phyloP scores from a whole-genome alignment of 768 basidiomycete genomes.

The Lentinula boryana region DNA sequence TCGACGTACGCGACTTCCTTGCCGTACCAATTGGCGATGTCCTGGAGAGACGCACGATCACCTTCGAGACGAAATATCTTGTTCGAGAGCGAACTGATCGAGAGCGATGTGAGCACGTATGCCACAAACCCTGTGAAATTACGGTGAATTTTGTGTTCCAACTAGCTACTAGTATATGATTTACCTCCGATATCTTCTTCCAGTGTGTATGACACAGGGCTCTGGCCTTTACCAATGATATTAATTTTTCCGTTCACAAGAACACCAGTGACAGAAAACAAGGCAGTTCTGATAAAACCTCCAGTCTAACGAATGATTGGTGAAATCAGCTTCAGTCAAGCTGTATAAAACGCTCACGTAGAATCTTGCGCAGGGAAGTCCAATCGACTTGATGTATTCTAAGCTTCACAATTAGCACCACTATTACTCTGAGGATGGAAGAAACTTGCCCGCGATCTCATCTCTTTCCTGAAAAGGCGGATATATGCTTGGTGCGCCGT shows the following conservation, averaged over 20 bases:
- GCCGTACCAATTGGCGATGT: slow-evolving; percentile 18
- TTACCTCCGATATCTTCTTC: slow-evolving; percentile 27
- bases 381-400: slow-evolving; percentile 23
- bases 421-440: neutral
- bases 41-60: slow-evolving; percentile 20
- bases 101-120: slow-evolving; percentile 25
- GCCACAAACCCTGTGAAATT: slow-evolving; percentile 26
- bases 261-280: slow-evolving; percentile 19
- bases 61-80: slow-evolving; percentile 29
- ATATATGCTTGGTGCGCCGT: slow-evolving; percentile 21
- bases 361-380: slow-evolving; percentile 23
- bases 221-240: slow-evolving; percentile 23
- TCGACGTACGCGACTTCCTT: slow-evolving; percentile 12
- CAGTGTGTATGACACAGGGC: slow-evolving; percentile 22
- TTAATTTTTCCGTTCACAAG: slow-evolving; percentile 20
- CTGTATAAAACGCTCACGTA: slow-evolving; percentile 18
- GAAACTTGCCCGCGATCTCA: slow-evolving; percentile 17
- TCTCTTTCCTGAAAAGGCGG: slow-evolving; percentile 17
- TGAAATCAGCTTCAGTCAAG: neutral
- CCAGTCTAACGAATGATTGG: slow-evolving; percentile 21
- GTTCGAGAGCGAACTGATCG: slow-evolving; percentile 19
- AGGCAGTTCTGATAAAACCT: slow-evolving; percentile 24
- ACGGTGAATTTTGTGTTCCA: too few relatives aligned
- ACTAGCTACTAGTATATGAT: neutral
- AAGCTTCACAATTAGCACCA: neutral